phyloP scores from a whole-genome alignment of 2,329 filamentous ascomycete genomes.

The Chaetomiaceae sp. region DNA sequence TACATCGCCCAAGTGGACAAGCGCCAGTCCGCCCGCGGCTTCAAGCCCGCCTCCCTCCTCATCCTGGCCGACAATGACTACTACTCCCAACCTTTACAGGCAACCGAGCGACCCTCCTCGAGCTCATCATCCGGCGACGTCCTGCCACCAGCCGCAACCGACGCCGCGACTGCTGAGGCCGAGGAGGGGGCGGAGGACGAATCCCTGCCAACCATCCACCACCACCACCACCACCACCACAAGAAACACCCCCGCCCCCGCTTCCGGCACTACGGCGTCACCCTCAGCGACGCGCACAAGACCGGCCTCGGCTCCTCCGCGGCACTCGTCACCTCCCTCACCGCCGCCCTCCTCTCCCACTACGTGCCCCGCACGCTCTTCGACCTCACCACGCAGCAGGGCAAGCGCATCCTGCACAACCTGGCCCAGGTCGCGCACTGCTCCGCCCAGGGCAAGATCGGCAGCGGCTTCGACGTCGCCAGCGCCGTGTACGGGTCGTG shows the following conservation, averaged over 20 bases:
- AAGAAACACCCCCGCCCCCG: slow-evolving; percentile 14
- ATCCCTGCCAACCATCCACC: neutral
- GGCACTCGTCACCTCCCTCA: slow-evolving; percentile 83
- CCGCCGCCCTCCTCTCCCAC: slow-evolving; percentile 68
- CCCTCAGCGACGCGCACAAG: slow-evolving; percentile 77
- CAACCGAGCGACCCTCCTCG: slow-evolving; percentile 2
- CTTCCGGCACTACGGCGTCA: slow-evolving; percentile 53
- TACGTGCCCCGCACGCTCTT: slow-evolving; percentile 58
- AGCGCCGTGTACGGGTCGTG: slow-evolving; percentile 89
- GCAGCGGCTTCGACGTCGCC: slow-evolving; percentile 92
- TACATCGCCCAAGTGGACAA: slow-evolving; percentile 55
- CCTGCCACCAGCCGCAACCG: neutral
- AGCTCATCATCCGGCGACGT: slow-evolving; percentile 2
- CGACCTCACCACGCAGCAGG: slow-evolving; percentile 47
- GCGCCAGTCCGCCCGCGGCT: slow-evolving; percentile 38
- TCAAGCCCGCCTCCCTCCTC: slow-evolving; percentile 67
- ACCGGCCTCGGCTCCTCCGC: slow-evolving; percentile 93
- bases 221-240: slow-evolving; percentile 10
- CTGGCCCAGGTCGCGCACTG: slow-evolving; percentile 91
- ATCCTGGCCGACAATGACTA: slow-evolving; percentile 96
- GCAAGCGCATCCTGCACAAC: slow-evolving; percentile 70
- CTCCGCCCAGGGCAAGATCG: slow-evolving; percentile 92
- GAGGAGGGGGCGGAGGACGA: neutral
- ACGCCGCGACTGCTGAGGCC: neutral
- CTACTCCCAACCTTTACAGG: slow-evolving; percentile 65